Evolutionary conservation across 495 filamentous ascomycete species (phyloP), one percentile per base, ranked within the genome.

Genomic region (Penicillium manginii): DNA sequence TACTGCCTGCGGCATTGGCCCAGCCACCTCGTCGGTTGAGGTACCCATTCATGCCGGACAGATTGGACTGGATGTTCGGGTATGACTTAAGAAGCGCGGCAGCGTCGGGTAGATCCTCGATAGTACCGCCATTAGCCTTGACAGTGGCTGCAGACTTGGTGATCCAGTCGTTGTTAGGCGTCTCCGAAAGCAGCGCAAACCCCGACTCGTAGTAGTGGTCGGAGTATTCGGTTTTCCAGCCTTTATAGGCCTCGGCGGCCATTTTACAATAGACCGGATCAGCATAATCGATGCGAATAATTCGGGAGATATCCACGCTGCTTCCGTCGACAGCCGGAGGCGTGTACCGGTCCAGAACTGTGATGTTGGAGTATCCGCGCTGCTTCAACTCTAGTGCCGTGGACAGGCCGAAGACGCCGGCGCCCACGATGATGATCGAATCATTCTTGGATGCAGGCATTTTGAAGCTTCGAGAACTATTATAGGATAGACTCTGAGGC

Each of bases 271-370:
- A 93, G 4, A 80, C 78, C 3, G 81, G 74, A 66, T 91, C 84
- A 6, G 81, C 77, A 72, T 92, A 92, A 73, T 92, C 89, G 43
- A 87, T 72, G 39, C 90, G 79, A 58, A 93, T 80, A 58, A 89
- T 84, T 47, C 86, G 83, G 11, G 86, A 88, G 22, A 80, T 81
- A 74, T 89, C 87, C 55, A 86, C 78, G 54, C 81, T 85, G 53
- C 84, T 76, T 56, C 81, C 81, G 59, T 89, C 82, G 18, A 78
- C 79, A 19, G 55, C 71, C 9, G 86, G 87, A 69, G 26, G 83
- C 64, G 71, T 59, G 18, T 76, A 80, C 26, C 85, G 79, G 67
- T 89, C 87, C 52, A 90, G 59, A 52, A 90, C 60, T 10, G 65
- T 68, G 60, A 73, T 57, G 29, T 68, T 57, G 18, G 11, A 60